Percentiles rank a stretch among this genome's conserved stretches.
These are phyloP conservation scores for Pseudophaeomoniella oleicola DNA, from an alignment of 2,329 filamentous ascomycete species.

Conservation along the genomic window DNA sequence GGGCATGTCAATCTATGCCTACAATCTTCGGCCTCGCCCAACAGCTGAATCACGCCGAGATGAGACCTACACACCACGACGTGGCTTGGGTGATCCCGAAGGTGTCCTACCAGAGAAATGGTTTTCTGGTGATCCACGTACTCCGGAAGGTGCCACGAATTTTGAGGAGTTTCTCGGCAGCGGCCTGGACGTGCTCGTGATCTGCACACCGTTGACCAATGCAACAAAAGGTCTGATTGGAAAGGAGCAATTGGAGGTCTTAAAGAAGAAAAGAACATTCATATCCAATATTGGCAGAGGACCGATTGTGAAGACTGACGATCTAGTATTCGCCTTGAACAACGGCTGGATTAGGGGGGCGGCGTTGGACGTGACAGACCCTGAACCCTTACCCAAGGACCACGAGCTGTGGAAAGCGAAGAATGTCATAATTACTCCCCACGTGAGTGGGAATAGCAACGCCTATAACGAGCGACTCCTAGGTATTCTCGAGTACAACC, in stretches of 20 bases:
- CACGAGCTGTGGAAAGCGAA: constrained; percentile 55
- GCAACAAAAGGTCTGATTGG: constrained; percentile 28
- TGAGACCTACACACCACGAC: constrained; percentile 3
- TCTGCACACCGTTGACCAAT: constrained; percentile 37
- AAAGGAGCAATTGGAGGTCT: constrained; percentile 30
- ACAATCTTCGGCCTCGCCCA: constrained; percentile 2
- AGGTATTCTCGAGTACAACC: constrained; percentile 43
- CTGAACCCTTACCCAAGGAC: constrained; percentile 56
- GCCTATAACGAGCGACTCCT: constrained; percentile 43
- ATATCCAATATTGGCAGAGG: constrained; percentile 61
- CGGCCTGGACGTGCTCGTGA: constrained; percentile 38
- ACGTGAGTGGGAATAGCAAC: constrained; percentile 41
- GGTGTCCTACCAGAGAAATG: constrained; percentile 35
- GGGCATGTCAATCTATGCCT: constrained; percentile 7
- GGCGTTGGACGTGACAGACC: constrained; percentile 65
- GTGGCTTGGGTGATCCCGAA: constrained; percentile 28
- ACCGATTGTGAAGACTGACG: constrained; percentile 44
- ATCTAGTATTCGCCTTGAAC: constrained; percentile 47
- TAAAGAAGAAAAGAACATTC: constrained; percentile 25
- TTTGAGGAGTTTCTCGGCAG: constrained; percentile 37
- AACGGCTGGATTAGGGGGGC: constrained; percentile 45
- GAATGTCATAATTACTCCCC: constrained; percentile 56
- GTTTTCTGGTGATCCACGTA: constrained; percentile 32
- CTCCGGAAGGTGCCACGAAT: constrained; percentile 13
- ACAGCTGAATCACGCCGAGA: constrained; percentile 3